phyloP scores from a whole-genome alignment of 2,329 filamentous ascomycete genomes.

The Aspergillus chevalieri region DNA sequence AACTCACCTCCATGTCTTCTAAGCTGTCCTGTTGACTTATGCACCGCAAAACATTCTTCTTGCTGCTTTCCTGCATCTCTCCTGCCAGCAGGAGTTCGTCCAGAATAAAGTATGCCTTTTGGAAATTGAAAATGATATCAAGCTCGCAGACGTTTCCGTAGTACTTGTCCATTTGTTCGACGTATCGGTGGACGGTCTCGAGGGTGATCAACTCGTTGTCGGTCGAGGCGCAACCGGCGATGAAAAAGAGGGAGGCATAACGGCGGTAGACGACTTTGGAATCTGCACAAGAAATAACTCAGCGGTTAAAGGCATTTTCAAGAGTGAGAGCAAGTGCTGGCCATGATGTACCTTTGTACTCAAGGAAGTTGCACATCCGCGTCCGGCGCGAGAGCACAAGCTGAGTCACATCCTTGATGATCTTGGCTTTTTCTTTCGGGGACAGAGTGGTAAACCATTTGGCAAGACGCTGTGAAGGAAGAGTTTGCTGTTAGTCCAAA shows the following conservation, averaged over 20 bases:
- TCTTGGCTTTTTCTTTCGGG: conserved; percentile 98
- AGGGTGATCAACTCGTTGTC: conserved; percentile 98
- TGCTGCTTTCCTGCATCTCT: conserved; percentile 97
- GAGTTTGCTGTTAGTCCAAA: conserved; percentile 22
- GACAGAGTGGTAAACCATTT: conserved; percentile 99
- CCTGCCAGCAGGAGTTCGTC: conserved; percentile 93
- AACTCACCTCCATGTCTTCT: conserved; percentile 97
- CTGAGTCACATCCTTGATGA: conserved; percentile 98
- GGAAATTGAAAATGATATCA: conserved; percentile 99
- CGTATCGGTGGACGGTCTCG: conserved; percentile 97
- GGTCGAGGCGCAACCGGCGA: conserved; percentile 90
- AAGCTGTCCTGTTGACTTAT: conserved; percentile 96
- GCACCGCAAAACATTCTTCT: conserved; percentile 95
- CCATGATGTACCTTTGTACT: conserved; percentile 76
- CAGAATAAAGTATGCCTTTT: conserved; percentile 98
- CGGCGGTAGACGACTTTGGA: conserved; percentile 98
- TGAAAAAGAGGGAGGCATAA: conserved; percentile 98
- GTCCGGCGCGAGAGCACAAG: conserved; percentile 91
- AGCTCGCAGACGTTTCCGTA: conserved; percentile 99
- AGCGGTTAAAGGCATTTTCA: conserved; percentile 1
- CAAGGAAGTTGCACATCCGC: conserved; percentile 99
- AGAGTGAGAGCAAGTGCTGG: conserved; percentile 1
- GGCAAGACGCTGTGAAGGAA: conserved; percentile 68
- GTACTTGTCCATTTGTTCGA: conserved; percentile 99
- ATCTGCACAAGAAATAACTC: conserved; percentile 50